A percentile compares a stretch with the other conserved stretches of the same genome.
Conservation (phyloP, 352 stramenopile genomes). For the Pythium rishiriense region DNA sequence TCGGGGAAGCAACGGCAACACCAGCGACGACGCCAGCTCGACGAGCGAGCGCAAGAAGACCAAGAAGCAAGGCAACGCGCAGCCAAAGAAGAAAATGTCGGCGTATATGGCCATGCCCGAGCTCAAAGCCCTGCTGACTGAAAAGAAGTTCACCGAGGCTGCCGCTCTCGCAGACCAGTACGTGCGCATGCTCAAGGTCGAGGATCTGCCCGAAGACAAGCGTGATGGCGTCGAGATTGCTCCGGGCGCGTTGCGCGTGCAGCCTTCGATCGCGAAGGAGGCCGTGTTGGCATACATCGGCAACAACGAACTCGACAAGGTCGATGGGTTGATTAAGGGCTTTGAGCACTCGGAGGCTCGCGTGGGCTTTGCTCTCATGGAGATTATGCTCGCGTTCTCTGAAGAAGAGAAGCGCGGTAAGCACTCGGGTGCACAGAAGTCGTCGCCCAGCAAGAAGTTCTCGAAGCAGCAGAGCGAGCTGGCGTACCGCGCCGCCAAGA, state of each 20-base stretch:
- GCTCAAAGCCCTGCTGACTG: conserved; percentile 46
- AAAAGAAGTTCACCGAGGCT: conserved; percentile 37
- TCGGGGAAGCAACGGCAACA: background rate
- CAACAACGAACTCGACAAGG: conserved; percentile 52
- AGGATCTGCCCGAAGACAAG: conserved; percentile 35
- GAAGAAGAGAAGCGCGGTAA: conserved; percentile 28
- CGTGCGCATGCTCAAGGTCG: conserved; percentile 36
- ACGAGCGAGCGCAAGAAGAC: conserved; percentile 19
- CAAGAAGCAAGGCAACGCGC: conserved; percentile 11
- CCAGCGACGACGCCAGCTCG: background rate
- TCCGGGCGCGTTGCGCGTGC: conserved; percentile 36
- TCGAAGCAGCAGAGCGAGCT: conserved; percentile 37
- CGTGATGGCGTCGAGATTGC: conserved; percentile 22
- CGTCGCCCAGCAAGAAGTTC: background rate
- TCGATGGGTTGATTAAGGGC: conserved; percentile 51
- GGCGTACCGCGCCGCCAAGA: conserved; percentile 51
- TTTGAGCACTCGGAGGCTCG: conserved; percentile 46
- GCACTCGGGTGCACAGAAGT: conserved; percentile 7
- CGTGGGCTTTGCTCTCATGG: conserved; percentile 44
- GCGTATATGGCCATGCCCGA: conserved; percentile 35
- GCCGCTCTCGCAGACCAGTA: conserved; percentile 43
- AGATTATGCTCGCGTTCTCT: conserved; percentile 51
- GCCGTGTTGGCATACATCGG: conserved; percentile 49
- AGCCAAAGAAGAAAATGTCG: conserved; percentile 21
- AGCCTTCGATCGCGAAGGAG: conserved; percentile 41